Base-by-base conservation (phyloP, 2,329 filamentous ascomycete genomes). In the Hypoxylon sp. region DNA sequence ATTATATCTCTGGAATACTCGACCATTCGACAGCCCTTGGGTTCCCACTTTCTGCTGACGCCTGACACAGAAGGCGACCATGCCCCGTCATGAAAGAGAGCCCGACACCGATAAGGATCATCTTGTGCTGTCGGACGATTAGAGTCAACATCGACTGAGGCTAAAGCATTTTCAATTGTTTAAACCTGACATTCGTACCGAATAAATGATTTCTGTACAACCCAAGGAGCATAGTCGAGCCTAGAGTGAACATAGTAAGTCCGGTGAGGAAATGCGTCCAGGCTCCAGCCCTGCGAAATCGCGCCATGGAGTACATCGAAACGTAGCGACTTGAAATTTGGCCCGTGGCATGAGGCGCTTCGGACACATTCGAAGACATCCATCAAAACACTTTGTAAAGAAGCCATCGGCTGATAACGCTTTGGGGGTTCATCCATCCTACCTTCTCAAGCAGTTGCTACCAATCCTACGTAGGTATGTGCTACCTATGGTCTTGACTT, bases 1-100 rank as follows among this genome's bases (percentile, higher is more conserved):
- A 90, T 82, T 39, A 88, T 85, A n/a, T 82, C 75, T 5, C 77
- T 74, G 8, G 82, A 81, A 77, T 90, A 90, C 58, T 85, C 79
- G 66, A 86, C 84, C 73, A 90, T 81, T 66, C 87, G 84, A 77
- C 90, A 91, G 26, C 86, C 86, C 22, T 82, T 82, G 3, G 88
- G 86, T 63, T 90, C 86, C 89, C 89, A 91, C 70, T 83, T 82
- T 35, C 81, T 68, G 10, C 63, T 55, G 17, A 65, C 55, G 29
- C 66, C 46, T 1, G 46, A 56, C n/a, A 24, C 33, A 4, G 55
- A 26, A 8, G 69, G 68, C 33, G 74, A 69, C 77, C 76, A 78
- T 11, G 57, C 55, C 11, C 76, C 76, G 19, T 76, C 65, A 44
- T 70, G 70, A 42, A 78, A 50, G 52, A 78, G 73, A 26, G 74